These are phyloP conservation scores for Ochetophila trinervis DNA, from an alignment of 306 rosid genomes.

Conservation along the genomic window DNA sequence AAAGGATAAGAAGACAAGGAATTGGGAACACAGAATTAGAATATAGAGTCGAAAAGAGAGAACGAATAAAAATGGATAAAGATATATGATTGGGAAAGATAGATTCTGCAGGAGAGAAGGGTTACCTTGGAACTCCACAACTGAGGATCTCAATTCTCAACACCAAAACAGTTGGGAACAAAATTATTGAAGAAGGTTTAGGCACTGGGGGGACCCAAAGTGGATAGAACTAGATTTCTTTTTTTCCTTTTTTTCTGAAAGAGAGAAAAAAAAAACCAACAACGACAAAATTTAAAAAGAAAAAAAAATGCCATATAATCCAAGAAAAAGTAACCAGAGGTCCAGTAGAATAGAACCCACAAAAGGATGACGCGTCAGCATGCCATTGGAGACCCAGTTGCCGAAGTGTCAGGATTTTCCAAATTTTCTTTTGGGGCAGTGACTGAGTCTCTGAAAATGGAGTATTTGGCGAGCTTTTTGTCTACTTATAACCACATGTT, in stretches of 20 bases:
- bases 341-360: neutral
- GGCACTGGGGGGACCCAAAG: constrained; percentile 24
- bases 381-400: neutral
- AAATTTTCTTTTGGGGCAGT: constrained; percentile 25
- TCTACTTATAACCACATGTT: constrained; percentile 41
- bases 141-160: constrained; percentile 18
- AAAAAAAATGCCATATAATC: neutral
- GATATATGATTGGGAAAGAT: constrained; percentile 19
- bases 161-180: constrained; percentile 18
- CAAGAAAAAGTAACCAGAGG: too few relatives aligned
- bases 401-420: neutral
- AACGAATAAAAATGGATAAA: constrained; percentile 9
- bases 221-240: constrained; percentile 16
- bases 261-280: too few relatives aligned
- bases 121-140: constrained; percentile 33
- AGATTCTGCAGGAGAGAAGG: constrained; percentile 32
- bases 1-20: too few relatives aligned
- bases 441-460: constrained; percentile 41
- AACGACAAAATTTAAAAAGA: too few relatives aligned
- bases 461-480: constrained; percentile 16
- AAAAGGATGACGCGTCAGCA: constrained; percentile 13
- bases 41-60: neutral
- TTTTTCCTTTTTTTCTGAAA: neutral
- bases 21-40: too few relatives aligned
- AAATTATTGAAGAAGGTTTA: constrained; percentile 8